These are phyloP conservation scores for Cyathus striatus DNA, from an alignment of 768 basidiomycete genomes.

Conservation along the genomic window DNA sequence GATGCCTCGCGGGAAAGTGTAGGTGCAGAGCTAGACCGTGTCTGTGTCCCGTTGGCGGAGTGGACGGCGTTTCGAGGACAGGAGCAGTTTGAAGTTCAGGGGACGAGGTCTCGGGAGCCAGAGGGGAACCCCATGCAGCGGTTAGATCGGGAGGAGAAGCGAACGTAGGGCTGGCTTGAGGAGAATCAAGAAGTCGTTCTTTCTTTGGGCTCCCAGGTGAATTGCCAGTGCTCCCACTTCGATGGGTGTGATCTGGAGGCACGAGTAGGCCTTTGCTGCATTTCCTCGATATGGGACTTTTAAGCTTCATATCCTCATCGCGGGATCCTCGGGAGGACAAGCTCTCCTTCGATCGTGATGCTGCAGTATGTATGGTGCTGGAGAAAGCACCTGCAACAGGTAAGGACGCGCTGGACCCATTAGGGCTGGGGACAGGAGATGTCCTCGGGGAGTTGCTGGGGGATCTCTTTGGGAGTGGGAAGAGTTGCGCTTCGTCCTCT, in stretches of 20 bases:
- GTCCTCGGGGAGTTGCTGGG: constrained; percentile 11
- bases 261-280: background rate
- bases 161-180: background rate
- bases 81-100: no score
- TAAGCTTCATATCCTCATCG: background rate
- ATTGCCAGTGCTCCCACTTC: background rate
- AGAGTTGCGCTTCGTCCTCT: constrained; percentile 52
- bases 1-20: background rate
- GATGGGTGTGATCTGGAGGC: background rate
- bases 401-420: constrained; percentile 21
- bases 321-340: background rate
- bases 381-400: background rate
- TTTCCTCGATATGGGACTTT: background rate
- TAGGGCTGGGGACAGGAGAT: constrained; percentile 28
- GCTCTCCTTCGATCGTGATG: background rate
- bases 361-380: background rate
- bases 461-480: constrained; percentile 50
- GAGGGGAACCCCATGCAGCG: no score
- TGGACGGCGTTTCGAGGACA: no score
- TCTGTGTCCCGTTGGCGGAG: background rate
- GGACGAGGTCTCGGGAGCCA: no score
- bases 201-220: background rate
- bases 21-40: background rate
- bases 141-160: background rate
- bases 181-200: background rate